phyloP scores from a whole-genome alignment of 139 green algal genomes.

The Desmodesmus armatus region DNA sequence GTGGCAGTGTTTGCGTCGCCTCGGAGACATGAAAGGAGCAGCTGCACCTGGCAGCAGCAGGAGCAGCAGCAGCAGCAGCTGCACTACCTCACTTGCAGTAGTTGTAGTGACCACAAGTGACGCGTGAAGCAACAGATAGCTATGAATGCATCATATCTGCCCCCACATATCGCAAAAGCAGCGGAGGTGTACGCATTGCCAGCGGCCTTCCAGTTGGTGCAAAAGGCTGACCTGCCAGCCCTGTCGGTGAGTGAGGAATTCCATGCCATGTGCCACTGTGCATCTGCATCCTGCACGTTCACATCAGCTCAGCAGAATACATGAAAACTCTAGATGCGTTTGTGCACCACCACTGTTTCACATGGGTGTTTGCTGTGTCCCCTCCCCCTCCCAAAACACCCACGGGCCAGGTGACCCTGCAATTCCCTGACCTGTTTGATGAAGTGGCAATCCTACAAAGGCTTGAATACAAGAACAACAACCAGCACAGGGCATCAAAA shows the following conservation, averaged over 20 bases:
- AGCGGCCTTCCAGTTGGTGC: conserved; percentile 17
- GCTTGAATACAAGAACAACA: conserved; percentile 80
- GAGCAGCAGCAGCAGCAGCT: conserved; percentile 13
- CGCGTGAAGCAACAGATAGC: too few species aligned
- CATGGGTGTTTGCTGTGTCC: too few species aligned
- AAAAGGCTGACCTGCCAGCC: conserved; percentile 16
- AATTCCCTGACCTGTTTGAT: conserved; percentile 50
- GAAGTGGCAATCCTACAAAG: conserved; percentile 68
- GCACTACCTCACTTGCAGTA: too few species aligned
- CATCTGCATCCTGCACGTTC: too few species aligned
- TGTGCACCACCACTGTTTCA: background rate
- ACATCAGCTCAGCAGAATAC: background rate
- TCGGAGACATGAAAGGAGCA: too few species aligned
- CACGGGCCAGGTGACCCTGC: conserved; percentile 2
- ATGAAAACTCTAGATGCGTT: too few species aligned
- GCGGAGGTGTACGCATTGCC: conserved; percentile 32
- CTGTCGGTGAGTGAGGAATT: too few species aligned
- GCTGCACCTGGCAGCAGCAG: conserved; percentile 12
- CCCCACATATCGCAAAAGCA: background rate
- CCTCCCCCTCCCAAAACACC: background rate
- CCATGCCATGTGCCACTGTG: too few species aligned
- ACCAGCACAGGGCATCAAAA: conserved; percentile 66
- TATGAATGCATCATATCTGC: too few species aligned
- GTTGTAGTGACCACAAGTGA: too few species aligned
- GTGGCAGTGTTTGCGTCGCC: too few species aligned